Conservation (phyloP, 305 asterid genomes). For the Fraxinus xanthoxyloides region DNA sequence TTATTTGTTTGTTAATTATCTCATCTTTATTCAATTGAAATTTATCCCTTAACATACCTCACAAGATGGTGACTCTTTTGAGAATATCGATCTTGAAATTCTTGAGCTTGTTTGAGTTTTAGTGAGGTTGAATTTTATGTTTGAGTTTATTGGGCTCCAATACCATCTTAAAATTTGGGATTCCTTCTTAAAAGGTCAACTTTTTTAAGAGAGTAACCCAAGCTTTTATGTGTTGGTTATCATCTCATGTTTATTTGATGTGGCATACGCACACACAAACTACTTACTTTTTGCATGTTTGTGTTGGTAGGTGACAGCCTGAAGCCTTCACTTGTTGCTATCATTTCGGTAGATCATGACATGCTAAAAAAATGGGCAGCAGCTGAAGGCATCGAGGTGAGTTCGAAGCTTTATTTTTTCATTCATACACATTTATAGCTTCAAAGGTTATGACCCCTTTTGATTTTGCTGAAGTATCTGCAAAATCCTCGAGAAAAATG, state of each 20-base stretch:
- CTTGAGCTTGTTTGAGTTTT: background rate
- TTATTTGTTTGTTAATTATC: background rate
- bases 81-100: background rate
- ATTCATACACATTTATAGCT: background rate
- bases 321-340: slow-evolving; percentile 60
- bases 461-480: background rate
- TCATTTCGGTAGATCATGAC: slow-evolving; percentile 63
- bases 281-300: slow-evolving; percentile 9
- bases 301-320: slow-evolving; percentile 64
- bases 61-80: background rate
- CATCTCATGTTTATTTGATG: background rate
- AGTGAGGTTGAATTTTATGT: background rate
- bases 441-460: background rate
- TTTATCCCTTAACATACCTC: background rate
- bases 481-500: background rate
- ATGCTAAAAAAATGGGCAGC: slow-evolving; percentile 60
- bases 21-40: background rate
- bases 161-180: background rate
- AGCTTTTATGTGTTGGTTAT: background rate
- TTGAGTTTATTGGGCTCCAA: background rate
- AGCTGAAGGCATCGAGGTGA: slow-evolving; percentile 59
- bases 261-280: background rate
- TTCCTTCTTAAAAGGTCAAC: background rate
- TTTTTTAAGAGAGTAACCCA: background rate
- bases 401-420: background rate